A percentile compares a stretch with the other conserved stretches of the same genome.
phyloP scores from a whole-genome alignment of 805 yeast genomes.

The Candida ficus region DNA sequence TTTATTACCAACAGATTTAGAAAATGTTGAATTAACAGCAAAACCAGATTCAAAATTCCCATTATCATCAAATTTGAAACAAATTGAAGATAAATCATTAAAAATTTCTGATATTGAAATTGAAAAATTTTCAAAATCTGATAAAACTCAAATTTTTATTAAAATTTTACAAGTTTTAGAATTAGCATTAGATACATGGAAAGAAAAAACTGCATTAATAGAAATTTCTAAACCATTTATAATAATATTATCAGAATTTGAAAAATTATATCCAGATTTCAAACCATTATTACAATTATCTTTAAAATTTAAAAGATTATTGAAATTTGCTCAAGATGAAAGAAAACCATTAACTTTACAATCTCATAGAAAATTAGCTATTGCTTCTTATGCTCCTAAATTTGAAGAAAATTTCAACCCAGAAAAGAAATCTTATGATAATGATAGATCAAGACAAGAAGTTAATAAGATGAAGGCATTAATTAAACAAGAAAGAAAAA shows the following conservation, averaged over 20 bases:
- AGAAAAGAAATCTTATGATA: constrained; percentile 86
- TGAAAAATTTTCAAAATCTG: constrained; percentile 25
- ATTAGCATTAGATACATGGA: constrained; percentile 43
- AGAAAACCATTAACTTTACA: constrained; percentile 76
- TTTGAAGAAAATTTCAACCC: constrained; percentile 96
- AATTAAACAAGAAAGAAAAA: constrained; percentile 87
- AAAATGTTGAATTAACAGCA: constrained; percentile 9
- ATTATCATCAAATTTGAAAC: constrained; percentile 13
- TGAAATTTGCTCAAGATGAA: constrained; percentile 41
- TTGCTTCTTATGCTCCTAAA: constrained; percentile 81
- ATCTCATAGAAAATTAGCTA: constrained; percentile 76
- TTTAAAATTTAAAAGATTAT: constrained; percentile 43
- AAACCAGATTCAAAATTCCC: constrained; percentile 20
- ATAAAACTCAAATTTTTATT: constrained; percentile 20
- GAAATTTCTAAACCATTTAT: constrained; percentile 53
- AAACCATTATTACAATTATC: constrained; percentile 29
- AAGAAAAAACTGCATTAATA: constrained; percentile 53
- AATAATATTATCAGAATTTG: constrained; percentile 36
- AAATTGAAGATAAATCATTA: constrained; percentile 7
- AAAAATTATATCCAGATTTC: constrained; percentile 32
- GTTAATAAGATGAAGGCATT: constrained; percentile 75
- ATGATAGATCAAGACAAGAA: constrained; percentile 77
- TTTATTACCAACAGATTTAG: constrained; percentile 33
- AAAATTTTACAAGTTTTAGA: constrained; percentile 30
- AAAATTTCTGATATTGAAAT: constrained; percentile 20